Evolutionary conservation across 345 rosid species (phyloP).

Genomic region (Brassica rapa): DNA sequence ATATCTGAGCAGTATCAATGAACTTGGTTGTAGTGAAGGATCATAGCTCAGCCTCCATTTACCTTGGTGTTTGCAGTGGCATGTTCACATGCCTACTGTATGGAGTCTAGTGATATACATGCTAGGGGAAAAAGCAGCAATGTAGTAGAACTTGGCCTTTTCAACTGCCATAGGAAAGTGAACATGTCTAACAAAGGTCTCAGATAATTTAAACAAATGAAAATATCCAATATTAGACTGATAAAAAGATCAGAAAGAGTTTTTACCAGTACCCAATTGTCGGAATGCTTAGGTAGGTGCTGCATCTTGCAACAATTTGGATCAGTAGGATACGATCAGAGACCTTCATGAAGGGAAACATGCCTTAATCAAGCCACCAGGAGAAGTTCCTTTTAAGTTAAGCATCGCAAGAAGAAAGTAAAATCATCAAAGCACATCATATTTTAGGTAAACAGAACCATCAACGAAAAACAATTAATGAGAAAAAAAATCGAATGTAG

Average conservation of each 20-base stretch:
- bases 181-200: too few species aligned
- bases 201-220: too few species aligned
- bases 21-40: background rate
- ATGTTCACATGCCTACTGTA: slow-evolving; percentile 81
- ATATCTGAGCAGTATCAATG: slow-evolving; percentile 16
- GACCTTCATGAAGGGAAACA: background rate
- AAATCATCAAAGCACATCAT: background rate
- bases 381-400: too few species aligned
- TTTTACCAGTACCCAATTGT: too few species aligned
- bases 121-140: slow-evolving; percentile 93
- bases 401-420: background rate
- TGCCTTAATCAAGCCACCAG: too few species aligned
- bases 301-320: too few species aligned
- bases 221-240: too few species aligned
- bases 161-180: slow-evolving; percentile 57
- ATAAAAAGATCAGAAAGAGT: too few species aligned
- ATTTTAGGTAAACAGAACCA: background rate
- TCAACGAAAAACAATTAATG: too few species aligned
- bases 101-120: slow-evolving; percentile 78
- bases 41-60: background rate
- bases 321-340: background rate
- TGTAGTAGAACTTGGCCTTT: slow-evolving; percentile 79
- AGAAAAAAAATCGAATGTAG: background rate
- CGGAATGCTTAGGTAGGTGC: too few species aligned
- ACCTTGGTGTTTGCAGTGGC: slow-evolving; percentile 94